Conservation (phyloP, 164 flowering plant species). For the Nymphaea thermarum region DNA sequence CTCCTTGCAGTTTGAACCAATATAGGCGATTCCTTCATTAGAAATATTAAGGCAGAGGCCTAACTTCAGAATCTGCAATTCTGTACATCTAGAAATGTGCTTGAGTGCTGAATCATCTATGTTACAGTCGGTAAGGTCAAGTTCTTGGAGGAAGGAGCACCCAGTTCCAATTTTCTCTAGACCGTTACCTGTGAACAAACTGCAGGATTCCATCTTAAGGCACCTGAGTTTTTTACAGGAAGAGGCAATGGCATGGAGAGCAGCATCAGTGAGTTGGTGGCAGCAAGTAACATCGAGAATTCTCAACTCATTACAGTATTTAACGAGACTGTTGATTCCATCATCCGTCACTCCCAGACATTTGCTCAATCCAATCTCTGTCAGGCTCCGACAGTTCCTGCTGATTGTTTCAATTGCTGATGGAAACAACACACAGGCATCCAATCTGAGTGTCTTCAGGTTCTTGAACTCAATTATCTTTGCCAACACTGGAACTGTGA, state of each 20-base stretch:
- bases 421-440: slow-evolving; percentile 38
- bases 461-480: slow-evolving; percentile 26
- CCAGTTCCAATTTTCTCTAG: slow-evolving; percentile 31
- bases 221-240: slow-evolving; percentile 37
- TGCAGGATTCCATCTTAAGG: slow-evolving; percentile 61
- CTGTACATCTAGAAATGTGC: slow-evolving; percentile 39
- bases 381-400: slow-evolving; percentile 27
- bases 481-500: slow-evolving; percentile 18
- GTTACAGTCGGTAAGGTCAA: slow-evolving; percentile 68
- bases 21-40: slow-evolving; percentile 37
- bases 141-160: slow-evolving; percentile 36
- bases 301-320: slow-evolving; percentile 28
- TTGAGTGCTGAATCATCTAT: slow-evolving; percentile 46
- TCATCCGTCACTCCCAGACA: slow-evolving; percentile 51
- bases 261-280: slow-evolving; percentile 34
- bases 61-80: slow-evolving; percentile 37
- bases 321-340: slow-evolving; percentile 37
- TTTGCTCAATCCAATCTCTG: slow-evolving; percentile 53
- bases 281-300: slow-evolving; percentile 57
- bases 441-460: slow-evolving; percentile 29
- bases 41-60: slow-evolving; percentile 51
- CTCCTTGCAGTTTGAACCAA: slow-evolving; percentile 41
- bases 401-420: slow-evolving; percentile 20
- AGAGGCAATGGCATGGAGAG: slow-evolving; percentile 37
- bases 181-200: slow-evolving; percentile 35